Conservation (phyloP, 345 rosid genomes). For the Eucalyptus camaldulensis region DNA sequence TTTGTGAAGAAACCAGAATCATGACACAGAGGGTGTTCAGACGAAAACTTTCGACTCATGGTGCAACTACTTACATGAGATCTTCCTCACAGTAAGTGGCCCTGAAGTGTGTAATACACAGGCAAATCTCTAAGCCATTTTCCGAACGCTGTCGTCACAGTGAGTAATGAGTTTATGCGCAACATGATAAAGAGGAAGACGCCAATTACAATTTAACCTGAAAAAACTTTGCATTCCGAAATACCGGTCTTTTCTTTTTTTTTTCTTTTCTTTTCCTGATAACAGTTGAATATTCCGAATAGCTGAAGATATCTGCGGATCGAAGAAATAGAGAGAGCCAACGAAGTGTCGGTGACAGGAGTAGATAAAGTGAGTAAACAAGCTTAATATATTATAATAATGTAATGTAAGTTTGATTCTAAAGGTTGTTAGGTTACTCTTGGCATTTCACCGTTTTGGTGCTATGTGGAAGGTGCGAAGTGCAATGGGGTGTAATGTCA, state of each 20-base stretch:
- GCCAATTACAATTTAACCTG: neutral
- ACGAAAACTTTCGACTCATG: neutral
- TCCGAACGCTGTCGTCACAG: neutral
- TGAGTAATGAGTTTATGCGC: neutral
- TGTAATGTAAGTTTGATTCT: neutral
- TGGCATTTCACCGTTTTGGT: too few relatives aligned
- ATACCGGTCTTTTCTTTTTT: neutral
- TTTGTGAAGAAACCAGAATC: constrained; percentile 2
- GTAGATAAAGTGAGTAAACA: too few relatives aligned
- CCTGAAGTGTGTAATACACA: neutral
- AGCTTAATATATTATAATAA: too few relatives aligned
- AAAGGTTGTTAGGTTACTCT: too few relatives aligned
- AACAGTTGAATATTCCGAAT: neutral
- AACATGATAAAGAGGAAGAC: neutral
- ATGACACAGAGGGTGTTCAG: neutral
- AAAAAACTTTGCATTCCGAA: neutral
- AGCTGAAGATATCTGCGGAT: too few relatives aligned
- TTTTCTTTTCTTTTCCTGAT: too few relatives aligned
- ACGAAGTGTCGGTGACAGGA: too few relatives aligned
- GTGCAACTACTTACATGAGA: neutral
- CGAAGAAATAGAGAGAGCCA: too few relatives aligned
- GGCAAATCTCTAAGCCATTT: neutral
- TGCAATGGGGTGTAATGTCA: too few relatives aligned
- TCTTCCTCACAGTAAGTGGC: neutral
- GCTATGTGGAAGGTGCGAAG: too few relatives aligned